Percentiles rank a stretch among this genome's conserved stretches.
Conservation (phyloP, 176 grass and related monocot genomes). For the Paspalum vaginatum region DNA sequence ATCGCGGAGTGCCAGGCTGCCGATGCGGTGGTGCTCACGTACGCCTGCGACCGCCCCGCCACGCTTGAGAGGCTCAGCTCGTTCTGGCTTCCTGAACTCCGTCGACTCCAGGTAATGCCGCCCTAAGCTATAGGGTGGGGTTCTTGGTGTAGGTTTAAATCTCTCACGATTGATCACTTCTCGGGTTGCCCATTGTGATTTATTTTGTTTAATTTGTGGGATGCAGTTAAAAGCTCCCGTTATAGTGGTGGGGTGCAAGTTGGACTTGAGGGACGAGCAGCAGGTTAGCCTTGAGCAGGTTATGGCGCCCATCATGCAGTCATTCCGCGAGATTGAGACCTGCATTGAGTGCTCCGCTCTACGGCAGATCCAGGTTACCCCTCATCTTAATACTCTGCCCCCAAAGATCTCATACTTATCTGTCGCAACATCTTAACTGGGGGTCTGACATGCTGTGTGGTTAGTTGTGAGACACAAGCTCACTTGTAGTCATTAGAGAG, state of each 20-base stretch:
- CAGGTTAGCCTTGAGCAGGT: slow-evolving; percentile 90
- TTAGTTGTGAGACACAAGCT: neutral
- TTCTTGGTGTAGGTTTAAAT: neutral
- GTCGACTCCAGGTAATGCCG: slow-evolving; percentile 66
- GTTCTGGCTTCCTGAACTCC: slow-evolving; percentile 95
- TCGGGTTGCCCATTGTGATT: slow-evolving; percentile 7
- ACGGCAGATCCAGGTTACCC: slow-evolving; percentile 91
- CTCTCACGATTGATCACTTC: neutral
- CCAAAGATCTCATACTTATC: neutral
- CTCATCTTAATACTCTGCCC: neutral
- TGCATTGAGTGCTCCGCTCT: slow-evolving; percentile 98
- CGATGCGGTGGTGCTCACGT: slow-evolving; percentile 88
- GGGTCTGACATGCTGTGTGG: neutral
- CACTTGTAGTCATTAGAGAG: neutral
- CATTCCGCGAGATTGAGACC: slow-evolving; percentile 89
- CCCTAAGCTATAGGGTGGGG: neutral
- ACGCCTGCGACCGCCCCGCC: slow-evolving; percentile 76
- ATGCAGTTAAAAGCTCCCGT: slow-evolving; percentile 74
- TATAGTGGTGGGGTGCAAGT: slow-evolving; percentile 89
- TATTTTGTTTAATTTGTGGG: slow-evolving; percentile 15
- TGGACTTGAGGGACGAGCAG: slow-evolving; percentile 90
- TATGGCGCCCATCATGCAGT: slow-evolving; percentile 96
- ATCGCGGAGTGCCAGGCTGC: slow-evolving; percentile 87
- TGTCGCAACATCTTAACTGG: neutral
- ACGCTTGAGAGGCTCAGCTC: slow-evolving; percentile 82